Base-by-base conservation (phyloP, 1,139 yeast species). In the Tardiomyces digboiensis region DNA sequence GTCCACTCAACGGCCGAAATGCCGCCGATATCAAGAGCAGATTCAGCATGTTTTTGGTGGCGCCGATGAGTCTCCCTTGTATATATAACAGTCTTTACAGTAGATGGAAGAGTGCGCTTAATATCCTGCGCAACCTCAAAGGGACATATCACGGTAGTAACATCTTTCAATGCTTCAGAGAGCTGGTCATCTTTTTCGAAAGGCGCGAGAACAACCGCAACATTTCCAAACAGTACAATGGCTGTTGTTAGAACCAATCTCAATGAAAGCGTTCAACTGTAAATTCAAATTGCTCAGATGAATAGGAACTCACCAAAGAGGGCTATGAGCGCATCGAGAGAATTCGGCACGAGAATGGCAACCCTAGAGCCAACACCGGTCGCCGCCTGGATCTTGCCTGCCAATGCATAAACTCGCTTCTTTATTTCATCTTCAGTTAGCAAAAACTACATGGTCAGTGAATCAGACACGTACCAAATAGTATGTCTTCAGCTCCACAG, bases 1-100 rank as follows among this genome's bases (percentile, higher is more conserved):
- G 33, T 13, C 33, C 33, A 26, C 10, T 26, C 33, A 16, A 26
- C 10, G 3, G 14, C 8, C 5, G 33, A 26, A 5, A 26, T 16
- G 10, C 33, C 33, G 5, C 14, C 10, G 56, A 26, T 26, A 13
- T 26, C 33, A 5, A 26, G 33, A 16, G 33, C 3, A 5, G 5
- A n/a, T 3, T 26, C 33, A n/a, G 12, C 14, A 4, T 26, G 33
- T 8, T 26, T 26, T 16, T 26, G 12, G 33, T 8, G 33, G 33
- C 10, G 5, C 16, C 3, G 16, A 4, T 26, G 33, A 5, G 33
- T 8, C 5, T 26, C 33, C 5, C 14, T 8, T n/a, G 10, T 26
- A 8, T 26, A 26, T 16, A 26, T 4, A 8, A 26, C 33, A 26
- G 5, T 26, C 10, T 26, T 26, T n/a, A 26, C 33, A 4, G 33